Percentiles rank a stretch among this genome's conserved stretches.
Evolutionary conservation across 108 stramenopile species (phyloP).

Genomic region (Skeletonema tropicum): DNA sequence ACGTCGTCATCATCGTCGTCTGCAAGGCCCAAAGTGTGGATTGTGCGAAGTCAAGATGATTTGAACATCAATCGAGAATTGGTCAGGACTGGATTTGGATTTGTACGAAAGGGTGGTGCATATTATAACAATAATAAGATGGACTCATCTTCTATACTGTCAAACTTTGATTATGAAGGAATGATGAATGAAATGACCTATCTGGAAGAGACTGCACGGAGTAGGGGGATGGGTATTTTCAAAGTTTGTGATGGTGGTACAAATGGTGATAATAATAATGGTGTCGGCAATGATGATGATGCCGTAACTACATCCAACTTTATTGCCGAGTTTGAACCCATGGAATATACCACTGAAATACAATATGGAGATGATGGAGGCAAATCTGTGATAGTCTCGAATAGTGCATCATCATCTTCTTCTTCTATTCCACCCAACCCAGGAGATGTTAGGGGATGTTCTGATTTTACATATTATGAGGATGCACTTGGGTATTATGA

Average conservation of each 20-base stretch:
- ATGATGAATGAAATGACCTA: conserved; percentile 21
- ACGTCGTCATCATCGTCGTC: conserved; percentile 14
- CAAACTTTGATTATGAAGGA: conserved; percentile 5
- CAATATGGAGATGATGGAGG: conserved; percentile 57
- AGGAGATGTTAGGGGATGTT: conserved; percentile 57
- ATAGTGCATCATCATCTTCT: neutral
- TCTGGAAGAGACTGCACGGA: conserved; percentile 42
- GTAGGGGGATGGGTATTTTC: conserved; percentile 46
- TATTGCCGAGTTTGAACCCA: conserved; percentile 61
- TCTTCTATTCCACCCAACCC: conserved; percentile 46
- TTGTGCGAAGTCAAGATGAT: conserved; percentile 15
- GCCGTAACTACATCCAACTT: conserved; percentile 4
- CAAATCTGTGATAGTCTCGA: conserved; percentile 16
- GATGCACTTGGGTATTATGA: conserved; percentile 67
- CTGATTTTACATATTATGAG: conserved; percentile 69
- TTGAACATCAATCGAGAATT: conserved; percentile 53
- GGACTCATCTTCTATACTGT: neutral
- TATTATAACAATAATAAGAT: neutral
- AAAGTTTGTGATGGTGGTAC: conserved; percentile 20
- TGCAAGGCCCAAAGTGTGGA: conserved; percentile 13
- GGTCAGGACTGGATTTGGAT: conserved; percentile 49
- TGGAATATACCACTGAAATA: conserved; percentile 45
- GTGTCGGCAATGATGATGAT: neutral
- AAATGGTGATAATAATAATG: conserved; percentile 5
- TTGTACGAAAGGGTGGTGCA: conserved; percentile 11